These are phyloP conservation scores for button mushroom (Agaricus bisporus) DNA, from an alignment of 768 basidiomycete species.

Conservation along the genomic window DNA sequence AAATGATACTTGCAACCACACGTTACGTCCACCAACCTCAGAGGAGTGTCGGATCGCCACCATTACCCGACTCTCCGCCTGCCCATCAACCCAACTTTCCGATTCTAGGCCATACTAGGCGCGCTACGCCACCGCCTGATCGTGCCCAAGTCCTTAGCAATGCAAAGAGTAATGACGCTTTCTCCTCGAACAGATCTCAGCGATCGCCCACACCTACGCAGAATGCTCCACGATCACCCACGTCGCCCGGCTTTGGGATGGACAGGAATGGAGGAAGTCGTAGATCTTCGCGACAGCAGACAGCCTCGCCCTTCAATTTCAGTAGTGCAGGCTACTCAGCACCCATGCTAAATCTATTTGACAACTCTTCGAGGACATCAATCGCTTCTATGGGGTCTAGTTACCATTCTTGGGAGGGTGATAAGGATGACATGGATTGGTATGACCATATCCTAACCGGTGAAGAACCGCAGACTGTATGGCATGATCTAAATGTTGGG, in stretches of 20 bases:
- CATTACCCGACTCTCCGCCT: neutral
- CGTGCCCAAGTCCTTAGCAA: neutral
- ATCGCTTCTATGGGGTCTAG: slow-evolving; percentile 79
- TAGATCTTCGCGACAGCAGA: slow-evolving; percentile 52
- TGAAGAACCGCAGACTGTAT: slow-evolving; percentile 44
- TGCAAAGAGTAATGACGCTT: slow-evolving; percentile 1
- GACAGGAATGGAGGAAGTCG: slow-evolving; percentile 30
- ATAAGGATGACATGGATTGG: slow-evolving; percentile 40
- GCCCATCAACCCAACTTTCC: neutral
- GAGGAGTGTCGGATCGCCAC: slow-evolving; percentile 1
- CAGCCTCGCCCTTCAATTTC: slow-evolving; percentile 45
- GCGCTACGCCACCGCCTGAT: slow-evolving; percentile 4
- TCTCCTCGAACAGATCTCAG: slow-evolving; percentile 18
- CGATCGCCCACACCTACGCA: slow-evolving; percentile 71
- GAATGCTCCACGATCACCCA: slow-evolving; percentile 44
- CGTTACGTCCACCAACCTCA: neutral
- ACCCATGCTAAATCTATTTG: slow-evolving; percentile 63
- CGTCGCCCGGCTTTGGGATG: slow-evolving; percentile 39
- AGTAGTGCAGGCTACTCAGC: slow-evolving; percentile 36
- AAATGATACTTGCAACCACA: neutral
- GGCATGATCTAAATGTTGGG: slow-evolving; percentile 55
- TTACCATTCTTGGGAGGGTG: slow-evolving; percentile 76
- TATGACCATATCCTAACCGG: slow-evolving; percentile 46
- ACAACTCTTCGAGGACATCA: slow-evolving; percentile 74
- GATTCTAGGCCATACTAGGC: neutral